A percentile compares a stretch with the other conserved stretches of the same genome.
Evolutionary conservation across 495 filamentous ascomycete genomes (phyloP).

Genomic region (Bombardia bombarda): DNA sequence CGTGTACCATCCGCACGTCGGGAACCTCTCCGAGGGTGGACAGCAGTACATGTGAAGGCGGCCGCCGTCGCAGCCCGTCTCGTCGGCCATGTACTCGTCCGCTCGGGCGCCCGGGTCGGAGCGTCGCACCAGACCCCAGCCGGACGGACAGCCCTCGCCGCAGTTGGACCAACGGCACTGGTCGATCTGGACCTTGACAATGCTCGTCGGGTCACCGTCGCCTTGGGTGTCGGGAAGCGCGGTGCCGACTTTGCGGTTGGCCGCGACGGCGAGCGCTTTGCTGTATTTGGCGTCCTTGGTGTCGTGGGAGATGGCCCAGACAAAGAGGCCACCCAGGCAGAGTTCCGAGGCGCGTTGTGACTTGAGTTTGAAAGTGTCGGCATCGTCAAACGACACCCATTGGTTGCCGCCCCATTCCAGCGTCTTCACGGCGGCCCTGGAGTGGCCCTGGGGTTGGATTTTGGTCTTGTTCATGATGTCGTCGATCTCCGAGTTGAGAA

Average conservation of each 20-base stretch:
- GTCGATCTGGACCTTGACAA: not conserved
- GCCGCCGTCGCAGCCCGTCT: not conserved
- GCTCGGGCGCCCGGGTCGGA: not conserved
- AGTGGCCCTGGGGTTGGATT: conserved; percentile 11
- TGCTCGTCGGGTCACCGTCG: not conserved
- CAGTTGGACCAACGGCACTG: not conserved
- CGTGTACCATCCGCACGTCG: conserved; percentile 3
- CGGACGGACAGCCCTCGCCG: not conserved
- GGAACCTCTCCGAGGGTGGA: not conserved
- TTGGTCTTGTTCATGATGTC: conserved; percentile 18
- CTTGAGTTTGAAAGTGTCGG: conserved; percentile 34
- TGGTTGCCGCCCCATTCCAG: conserved; percentile 30
- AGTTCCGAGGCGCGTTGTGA: conserved; percentile 26
- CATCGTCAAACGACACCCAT: conserved; percentile 43
- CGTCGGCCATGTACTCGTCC: conserved; percentile 3
- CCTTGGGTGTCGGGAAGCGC: not conserved
- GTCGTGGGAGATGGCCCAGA: conserved; percentile 30
- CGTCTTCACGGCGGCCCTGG: conserved; percentile 30
- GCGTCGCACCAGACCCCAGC: not conserved
- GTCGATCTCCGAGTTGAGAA: conserved; percentile 34
- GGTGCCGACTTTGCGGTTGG: not conserved
- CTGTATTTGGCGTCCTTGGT: conserved; percentile 22
- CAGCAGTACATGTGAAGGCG: not conserved
- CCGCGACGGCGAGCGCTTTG: not conserved
- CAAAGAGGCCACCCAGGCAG: conserved; percentile 22